Conservation (phyloP, 1,139 yeast species). For the Hemisphaericaspora xylanilytica region DNA sequence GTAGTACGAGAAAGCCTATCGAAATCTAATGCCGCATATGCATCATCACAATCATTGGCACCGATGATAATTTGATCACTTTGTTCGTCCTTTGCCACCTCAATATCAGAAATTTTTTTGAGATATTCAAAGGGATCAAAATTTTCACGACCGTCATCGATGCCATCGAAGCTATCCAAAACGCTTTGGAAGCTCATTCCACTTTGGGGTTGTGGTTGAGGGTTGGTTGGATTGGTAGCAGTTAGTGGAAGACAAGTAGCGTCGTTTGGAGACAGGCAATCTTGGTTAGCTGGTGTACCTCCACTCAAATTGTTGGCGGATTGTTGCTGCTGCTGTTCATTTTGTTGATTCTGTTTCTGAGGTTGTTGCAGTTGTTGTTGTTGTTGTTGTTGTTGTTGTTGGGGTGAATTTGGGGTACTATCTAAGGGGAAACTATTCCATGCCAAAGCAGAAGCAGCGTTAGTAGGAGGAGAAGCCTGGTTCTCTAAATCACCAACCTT, state of each 20-base stretch:
- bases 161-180: slow-evolving; percentile 16
- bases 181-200: slow-evolving; percentile 20
- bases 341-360: not conserved
- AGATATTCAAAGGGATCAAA: slow-evolving; percentile 1
- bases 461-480: slow-evolving; percentile 3
- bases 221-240: not conserved
- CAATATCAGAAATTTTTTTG: slow-evolving; percentile 13
- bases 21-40: slow-evolving; percentile 18
- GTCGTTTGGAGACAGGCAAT: no score
- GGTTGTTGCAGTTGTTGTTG: not conserved
- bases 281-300: no score
- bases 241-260: no score
- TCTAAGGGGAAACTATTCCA: slow-evolving; percentile 16
- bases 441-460: slow-evolving; percentile 13
- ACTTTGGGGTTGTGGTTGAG: not conserved
- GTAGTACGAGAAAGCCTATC: slow-evolving; percentile 29
- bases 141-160: slow-evolving; percentile 6
- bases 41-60: slow-evolving; percentile 14
- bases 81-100: slow-evolving; percentile 8
- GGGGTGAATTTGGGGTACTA: not conserved
- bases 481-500: slow-evolving; percentile 9
- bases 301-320: no score
- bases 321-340: not conserved
- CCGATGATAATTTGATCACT: slow-evolving; percentile 12
- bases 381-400: not conserved